Percentiles rank a stretch among this genome's conserved stretches.
phyloP scores from a whole-genome alignment of 2,329 filamentous ascomycete genomes.

The Alternaria metachromatica region DNA sequence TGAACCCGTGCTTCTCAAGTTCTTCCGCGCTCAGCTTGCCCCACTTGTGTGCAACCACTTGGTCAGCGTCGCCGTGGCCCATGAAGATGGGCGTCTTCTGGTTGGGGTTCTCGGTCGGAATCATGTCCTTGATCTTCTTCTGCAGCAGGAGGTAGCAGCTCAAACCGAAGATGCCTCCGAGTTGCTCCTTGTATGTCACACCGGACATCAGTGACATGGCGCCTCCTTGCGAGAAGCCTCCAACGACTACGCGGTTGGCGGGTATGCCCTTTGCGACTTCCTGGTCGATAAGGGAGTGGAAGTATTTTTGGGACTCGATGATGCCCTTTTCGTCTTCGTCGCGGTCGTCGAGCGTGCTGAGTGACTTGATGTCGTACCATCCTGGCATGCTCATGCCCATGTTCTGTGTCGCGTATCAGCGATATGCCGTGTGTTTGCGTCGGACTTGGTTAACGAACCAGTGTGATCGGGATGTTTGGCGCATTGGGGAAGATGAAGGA shows the following conservation, averaged over 20 bases:
- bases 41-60: conserved; percentile 72
- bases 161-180: conserved; percentile 87
- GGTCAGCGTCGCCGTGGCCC: conserved; percentile 83
- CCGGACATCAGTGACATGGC: conserved; percentile 85
- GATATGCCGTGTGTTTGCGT: not conserved
- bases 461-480: conserved; percentile 83
- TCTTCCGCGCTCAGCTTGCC: conserved; percentile 71
- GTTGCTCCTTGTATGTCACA: conserved; percentile 73
- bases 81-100: conserved; percentile 84
- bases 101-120: conserved; percentile 61
- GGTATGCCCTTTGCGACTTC: conserved; percentile 84
- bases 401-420: conserved; percentile 60
- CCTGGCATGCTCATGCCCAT: conserved; percentile 81
- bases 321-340: conserved; percentile 76
- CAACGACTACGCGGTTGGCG: conserved; percentile 81
- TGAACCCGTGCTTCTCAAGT: conserved; percentile 72
- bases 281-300: conserved; percentile 78
- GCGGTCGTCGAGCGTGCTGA: conserved; percentile 54
- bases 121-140: conserved; percentile 63
- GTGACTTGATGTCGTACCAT: conserved; percentile 77
- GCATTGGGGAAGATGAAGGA: conserved; percentile 95
- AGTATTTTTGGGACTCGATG: conserved; percentile 72
- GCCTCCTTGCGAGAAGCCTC: conserved; percentile 85
- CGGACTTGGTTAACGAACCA: conserved; percentile 59
- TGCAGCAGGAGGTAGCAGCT: conserved; percentile 81